Base-by-base conservation (phyloP, 2,329 filamentous ascomycete species). In the Lecanoromycetidae sp. region DNA sequence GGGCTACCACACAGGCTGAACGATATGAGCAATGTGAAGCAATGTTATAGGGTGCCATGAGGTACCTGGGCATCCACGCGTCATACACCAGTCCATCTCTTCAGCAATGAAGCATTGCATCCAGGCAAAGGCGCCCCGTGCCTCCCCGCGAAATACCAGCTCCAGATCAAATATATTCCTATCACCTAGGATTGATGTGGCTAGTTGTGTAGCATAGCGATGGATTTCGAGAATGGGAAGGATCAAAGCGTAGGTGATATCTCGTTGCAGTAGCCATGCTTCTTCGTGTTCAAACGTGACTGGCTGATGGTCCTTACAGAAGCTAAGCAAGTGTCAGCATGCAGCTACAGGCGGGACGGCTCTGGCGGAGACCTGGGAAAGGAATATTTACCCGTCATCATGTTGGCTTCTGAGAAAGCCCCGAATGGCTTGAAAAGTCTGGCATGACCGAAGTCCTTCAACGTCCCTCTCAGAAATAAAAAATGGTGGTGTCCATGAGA, bases 191-290 rank as follows among this genome's bases (percentile, higher is more conserved):
- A 67, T 68, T 19, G 66, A 66, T 25, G 68, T 63, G 2, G 75
- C 75, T 26, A 76, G 64, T 1, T 64, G 65, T 25, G 69, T 68
- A n/a, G 75, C 73, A 52, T 73, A 71, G 49, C 68, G 66, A 60
- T 73, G 74, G 44, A 79, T 67, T 51, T 75, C 66, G 27, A 75
- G 72, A 7, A 79, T 62, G n/a, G 75, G 76, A 41, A 75, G 70
- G 44, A 77, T 66, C 12, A 78, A 65, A 27, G 74, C 74, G 54
- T 78, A 75, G 44, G 77, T 70, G 44, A 78, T 69, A 51, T 78
- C 74, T 56, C 75, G 74, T 53, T 77, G 73, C 17, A 77, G 65
- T 12, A 73, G 60, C 64, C 66, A 72, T 46, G 61, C 61, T 33
- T 64, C 60, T 27, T 60, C 57, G 17, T 63, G 57, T 15, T 62